Evolutionary conservation across 2,329 filamentous ascomycete genomes (phyloP).

Genomic region (Aspergillus flavus): DNA sequence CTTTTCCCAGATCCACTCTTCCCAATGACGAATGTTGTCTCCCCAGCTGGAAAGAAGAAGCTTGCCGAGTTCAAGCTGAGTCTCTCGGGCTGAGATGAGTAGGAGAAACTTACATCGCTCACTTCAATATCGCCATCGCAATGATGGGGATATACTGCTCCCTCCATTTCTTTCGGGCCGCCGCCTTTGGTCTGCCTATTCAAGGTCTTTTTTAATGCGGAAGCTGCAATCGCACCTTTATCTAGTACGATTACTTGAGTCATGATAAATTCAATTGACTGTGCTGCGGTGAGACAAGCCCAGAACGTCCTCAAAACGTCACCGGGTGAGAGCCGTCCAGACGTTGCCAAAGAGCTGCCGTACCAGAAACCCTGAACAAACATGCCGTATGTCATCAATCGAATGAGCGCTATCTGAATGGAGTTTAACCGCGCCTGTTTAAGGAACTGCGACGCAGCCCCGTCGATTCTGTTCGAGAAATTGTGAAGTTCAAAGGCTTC

Average conservation of each 20-base stretch:
- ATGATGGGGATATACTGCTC: conserved; percentile 33
- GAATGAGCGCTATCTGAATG: conserved; percentile 71
- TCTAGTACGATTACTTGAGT: conserved; percentile 76
- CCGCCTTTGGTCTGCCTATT: conserved; percentile 25
- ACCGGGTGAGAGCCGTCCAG: conserved; percentile 61
- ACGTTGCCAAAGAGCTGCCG: conserved; percentile 68
- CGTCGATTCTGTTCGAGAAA: conserved; percentile 61
- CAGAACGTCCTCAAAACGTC: conserved; percentile 84
- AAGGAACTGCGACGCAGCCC: conserved; percentile 65
- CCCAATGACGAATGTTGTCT: conserved; percentile 80
- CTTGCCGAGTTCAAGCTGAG: conserved; percentile 63
- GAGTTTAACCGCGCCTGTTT: conserved; percentile 70
- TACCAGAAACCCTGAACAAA: conserved; percentile 94
- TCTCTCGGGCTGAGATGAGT: conserved; percentile 69
- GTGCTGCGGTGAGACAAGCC: conserved; percentile 73
- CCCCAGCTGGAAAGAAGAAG: conserved; percentile 71
- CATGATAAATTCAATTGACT: conserved; percentile 72
- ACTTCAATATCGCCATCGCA: conserved; percentile 72
- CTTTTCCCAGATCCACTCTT: conserved; percentile 91
- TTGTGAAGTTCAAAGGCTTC: conserved; percentile 68
- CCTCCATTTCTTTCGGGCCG: conserved; percentile 30
- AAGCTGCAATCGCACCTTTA: conserved; percentile 76
- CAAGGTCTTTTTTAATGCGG: conserved; percentile 58
- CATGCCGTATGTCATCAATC: conserved; percentile 73
- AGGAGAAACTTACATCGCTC: conserved; percentile 71